Base-by-base conservation (phyloP, 1,139 yeast genomes). In the Meyerozyma athensensis region DNA sequence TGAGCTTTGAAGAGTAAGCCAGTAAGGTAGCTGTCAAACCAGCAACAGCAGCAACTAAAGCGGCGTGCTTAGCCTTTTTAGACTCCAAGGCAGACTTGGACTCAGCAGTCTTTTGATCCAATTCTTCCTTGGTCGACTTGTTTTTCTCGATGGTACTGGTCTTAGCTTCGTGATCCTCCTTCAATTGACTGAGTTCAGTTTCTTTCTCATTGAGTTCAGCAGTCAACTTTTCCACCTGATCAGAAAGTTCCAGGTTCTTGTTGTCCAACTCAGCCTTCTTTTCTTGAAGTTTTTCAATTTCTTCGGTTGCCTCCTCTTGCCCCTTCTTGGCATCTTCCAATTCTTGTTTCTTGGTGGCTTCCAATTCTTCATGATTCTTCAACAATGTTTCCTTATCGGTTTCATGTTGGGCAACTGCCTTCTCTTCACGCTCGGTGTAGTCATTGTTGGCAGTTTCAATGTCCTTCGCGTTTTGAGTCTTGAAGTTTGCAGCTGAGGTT, bases 321-420 rank as follows among this genome's bases (percentile, higher is more conserved):
- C 59, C 59, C 12, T 60, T 50, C 53, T 74, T 75, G 12, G 78
- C 56, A 36, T 65, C 74, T 45, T 66, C 75, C 44, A 75, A 62
- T 45, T 72, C 80, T 44, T 68, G 68, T 34, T 68, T 59, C 53
- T 74, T 76, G 40, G 75, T 68, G 22, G 68, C 68, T 40, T 63
- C 68, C 49, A 72, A 62, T 45, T 72, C 71, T 31, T 63, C 77
- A 42, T 72, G 75, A 47, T 71, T 72, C 48, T 61, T 62, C 33
- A 56, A 44, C 39, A 74, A 57, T 23, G 66, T 64, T 40, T 69
- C 74, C 52, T 71, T 72, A 48, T 73, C 74, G 19, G 56, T 54
- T 10, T 47, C 63, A 48, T 76, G 81, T 41, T 69, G 61, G 39
- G 61, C 74, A 35, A 65, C 68, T 4, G 80, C 78, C 40, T 65